Percentiles rank a stretch among this genome's conserved stretches.
These are phyloP conservation scores for Euphorbia corollata DNA, from an alignment of 441 rosid genomes.

Conservation along the genomic window DNA sequence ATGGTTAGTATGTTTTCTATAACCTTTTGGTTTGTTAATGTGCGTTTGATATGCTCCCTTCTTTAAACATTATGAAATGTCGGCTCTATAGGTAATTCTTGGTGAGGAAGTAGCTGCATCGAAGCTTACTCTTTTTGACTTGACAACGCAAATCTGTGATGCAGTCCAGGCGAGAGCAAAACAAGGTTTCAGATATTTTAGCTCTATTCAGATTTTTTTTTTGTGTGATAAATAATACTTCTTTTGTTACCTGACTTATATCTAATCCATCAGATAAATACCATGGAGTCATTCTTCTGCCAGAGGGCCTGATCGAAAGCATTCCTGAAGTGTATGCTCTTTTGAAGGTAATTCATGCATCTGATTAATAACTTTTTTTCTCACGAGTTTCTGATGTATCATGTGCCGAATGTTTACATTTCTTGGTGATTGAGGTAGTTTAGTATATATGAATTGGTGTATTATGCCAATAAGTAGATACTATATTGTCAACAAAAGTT, in stretches of 20 bases:
- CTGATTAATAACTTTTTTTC: no score
- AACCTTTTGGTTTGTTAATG: background rate
- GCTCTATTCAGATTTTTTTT: slow-evolving; percentile 21
- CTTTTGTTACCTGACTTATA: slow-evolving; percentile 19
- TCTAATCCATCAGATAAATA: slow-evolving; percentile 56
- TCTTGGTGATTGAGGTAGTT: background rate
- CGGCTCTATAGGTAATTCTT: slow-evolving; percentile 58
- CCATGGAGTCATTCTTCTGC: slow-evolving; percentile 93
- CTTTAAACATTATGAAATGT: slow-evolving; percentile 12
- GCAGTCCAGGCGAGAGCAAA: slow-evolving; percentile 95
- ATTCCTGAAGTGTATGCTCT: slow-evolving; percentile 95
- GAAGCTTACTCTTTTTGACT: slow-evolving; percentile 90
- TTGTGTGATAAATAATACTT: slow-evolving; percentile 6
- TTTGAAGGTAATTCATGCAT: slow-evolving; percentile 52
- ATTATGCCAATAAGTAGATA: slow-evolving; percentile 7
- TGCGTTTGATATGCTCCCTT: slow-evolving; percentile 2
- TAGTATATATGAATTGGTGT: background rate
- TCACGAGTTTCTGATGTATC: background rate
- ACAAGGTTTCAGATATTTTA: slow-evolving; percentile 43
- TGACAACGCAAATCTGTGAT: slow-evolving; percentile 82
- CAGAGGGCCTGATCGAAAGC: slow-evolving; percentile 97
- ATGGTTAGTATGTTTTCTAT: slow-evolving; percentile 42
- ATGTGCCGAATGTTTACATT: background rate
- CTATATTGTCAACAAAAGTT: background rate
- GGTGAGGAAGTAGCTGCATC: slow-evolving; percentile 99